Evolutionary conservation across 768 basidiomycete species (phyloP).

Genomic region (Punctularia strigosozonata): DNA sequence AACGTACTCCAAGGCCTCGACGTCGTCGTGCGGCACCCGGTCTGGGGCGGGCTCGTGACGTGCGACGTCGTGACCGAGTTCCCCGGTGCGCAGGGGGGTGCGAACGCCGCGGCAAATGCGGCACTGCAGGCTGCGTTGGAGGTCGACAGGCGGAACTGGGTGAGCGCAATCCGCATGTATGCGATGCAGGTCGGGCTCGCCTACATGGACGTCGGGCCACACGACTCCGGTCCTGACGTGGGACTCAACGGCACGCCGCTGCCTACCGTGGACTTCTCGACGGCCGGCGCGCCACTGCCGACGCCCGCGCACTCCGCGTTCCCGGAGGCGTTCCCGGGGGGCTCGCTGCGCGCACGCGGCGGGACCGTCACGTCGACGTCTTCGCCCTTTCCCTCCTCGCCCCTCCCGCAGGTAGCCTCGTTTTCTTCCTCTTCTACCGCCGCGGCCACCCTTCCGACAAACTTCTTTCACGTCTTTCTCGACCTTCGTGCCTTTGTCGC

Average conservation of each 20-base stretch:
- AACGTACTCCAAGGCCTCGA: constrained; percentile 90
- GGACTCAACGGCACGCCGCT: constrained; percentile 18
- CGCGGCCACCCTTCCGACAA: no score
- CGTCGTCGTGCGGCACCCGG: constrained; percentile 92
- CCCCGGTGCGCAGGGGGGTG: no score
- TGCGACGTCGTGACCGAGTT: no score
- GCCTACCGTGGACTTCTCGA: constrained; percentile 33
- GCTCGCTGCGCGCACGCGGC: constrained; percentile 20
- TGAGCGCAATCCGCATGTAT: constrained; percentile 85
- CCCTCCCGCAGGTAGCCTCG: no score
- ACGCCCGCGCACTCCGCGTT: constrained; percentile 64
- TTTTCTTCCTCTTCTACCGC: no score
- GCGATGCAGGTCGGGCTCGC: constrained; percentile 79
- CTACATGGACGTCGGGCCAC: constrained; percentile 41
- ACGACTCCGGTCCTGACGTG: background rate
- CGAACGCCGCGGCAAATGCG: no score
- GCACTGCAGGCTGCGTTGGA: no score
- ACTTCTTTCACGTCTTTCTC: constrained; percentile 84
- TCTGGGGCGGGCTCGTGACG: constrained; percentile 79
- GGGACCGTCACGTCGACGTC: constrained; percentile 22
- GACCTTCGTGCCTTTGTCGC: constrained; percentile 91
- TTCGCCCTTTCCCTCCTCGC: constrained; percentile 18
- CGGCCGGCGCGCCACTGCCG: constrained; percentile 32
- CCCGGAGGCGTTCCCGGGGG: constrained; percentile 36
- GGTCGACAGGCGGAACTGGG: constrained; percentile 71